Evolutionary conservation across 176 grass and related monocot genomes (phyloP).

Genomic region (Bolboschoenus planiculmis): DNA sequence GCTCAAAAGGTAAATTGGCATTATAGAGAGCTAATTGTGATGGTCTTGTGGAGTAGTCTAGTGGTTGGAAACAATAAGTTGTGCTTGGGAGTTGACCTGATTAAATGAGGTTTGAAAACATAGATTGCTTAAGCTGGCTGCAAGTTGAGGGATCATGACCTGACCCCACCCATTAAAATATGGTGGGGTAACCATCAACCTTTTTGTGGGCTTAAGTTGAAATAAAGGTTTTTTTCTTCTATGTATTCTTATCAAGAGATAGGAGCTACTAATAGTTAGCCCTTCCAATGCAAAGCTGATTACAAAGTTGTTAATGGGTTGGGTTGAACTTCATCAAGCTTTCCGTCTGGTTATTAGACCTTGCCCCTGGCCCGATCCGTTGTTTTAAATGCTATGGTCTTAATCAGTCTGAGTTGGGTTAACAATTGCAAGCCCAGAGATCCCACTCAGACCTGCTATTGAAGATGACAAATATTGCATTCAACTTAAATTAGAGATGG

Average conservation of each 20-base stretch:
- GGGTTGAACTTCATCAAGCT: not conserved
- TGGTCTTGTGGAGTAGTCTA: not conserved
- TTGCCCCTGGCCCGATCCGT: not conserved
- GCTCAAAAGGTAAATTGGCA: slow-evolving; percentile 69
- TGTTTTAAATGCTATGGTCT: not conserved
- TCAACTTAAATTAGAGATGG: not conserved
- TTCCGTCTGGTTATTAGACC: not conserved
- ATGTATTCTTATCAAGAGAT: not conserved
- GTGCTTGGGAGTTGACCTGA: not conserved
- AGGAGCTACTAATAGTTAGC: not conserved
- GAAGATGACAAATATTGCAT: not conserved
- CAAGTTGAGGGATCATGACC: not conserved
- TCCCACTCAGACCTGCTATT: not conserved
- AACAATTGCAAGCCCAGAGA: not conserved
- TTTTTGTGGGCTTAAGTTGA: not conserved
- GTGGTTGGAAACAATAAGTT: not conserved
- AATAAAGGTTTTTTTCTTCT: not conserved
- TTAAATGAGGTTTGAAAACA: not conserved
- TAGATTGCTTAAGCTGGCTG: not conserved
- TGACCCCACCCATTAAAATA: not conserved
- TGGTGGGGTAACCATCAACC: not conserved
- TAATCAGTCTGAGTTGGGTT: not conserved
- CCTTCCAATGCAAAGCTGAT: not conserved
- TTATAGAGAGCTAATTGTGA: not conserved
- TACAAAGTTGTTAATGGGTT: not conserved